Evolutionary conservation across 768 basidiomycete genomes (phyloP), one percentile per base, ranked within the genome.

Genomic region (Mycena albidolilacea): DNA sequence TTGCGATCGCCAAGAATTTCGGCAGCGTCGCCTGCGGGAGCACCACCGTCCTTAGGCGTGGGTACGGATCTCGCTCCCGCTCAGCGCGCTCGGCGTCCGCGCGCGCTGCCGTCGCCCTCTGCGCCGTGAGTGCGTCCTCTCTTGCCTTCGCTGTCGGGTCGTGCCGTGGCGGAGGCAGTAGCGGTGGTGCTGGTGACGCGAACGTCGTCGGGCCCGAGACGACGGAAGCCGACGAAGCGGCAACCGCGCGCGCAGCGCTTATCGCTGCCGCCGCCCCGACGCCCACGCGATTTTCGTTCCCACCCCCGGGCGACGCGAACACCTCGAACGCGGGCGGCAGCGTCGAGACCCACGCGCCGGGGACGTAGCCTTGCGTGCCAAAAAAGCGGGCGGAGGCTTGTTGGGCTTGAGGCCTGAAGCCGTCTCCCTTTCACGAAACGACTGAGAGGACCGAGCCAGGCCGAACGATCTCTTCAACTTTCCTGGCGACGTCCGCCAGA

Each of bases 1-100:
- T 86, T 0, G 96, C 95, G 64, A 96, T 91, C 19, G 89, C 87
- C 6, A 95, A 81, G 84, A 97, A 97, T 4, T 91, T 87, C 1
- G 87, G 85, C 35, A 97, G 86, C 69, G 92, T 90, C 23, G 92
- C 90, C 11, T 90, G 85, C 10, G 96, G 96, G 97, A 64, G 12
- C 55, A 71, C 19, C 63, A 71, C 70, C 70, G 58, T 71, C 70
- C 70, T n/a, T 23, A 71, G 50, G 17, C 70, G 11, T 21, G 59
- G 59, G 12, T 48, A 7, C 48, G 15, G 14, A 48, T 14, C 46
- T 3, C 30, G 17, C 9, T 9, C 2, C 7, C 67, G 8, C 35
- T 44, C n/a, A 39, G 50, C 39, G 46, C 68, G 14, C 62, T 15
- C 46, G 23, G 43, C 61, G 17, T 46, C 43, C 21, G 61, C 61